These are phyloP conservation scores for Corylus heterophylla DNA, from an alignment of 306 rosid genomes.

Conservation along the genomic window DNA sequence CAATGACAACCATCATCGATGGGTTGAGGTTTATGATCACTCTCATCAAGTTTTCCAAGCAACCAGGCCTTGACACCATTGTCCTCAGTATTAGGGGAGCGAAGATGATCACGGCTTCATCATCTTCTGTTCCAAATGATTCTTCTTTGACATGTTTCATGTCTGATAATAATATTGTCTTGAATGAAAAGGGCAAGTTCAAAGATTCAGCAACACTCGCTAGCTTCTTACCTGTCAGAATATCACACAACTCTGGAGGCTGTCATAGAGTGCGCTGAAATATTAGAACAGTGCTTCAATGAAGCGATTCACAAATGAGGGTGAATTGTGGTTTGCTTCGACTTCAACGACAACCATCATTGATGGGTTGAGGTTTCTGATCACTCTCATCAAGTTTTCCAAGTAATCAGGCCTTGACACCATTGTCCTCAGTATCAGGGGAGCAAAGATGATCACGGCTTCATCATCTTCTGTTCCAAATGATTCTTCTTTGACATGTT, in stretches of 20 bases:
- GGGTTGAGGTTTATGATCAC: slow-evolving; percentile 55
- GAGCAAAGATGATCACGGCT: slow-evolving; percentile 49
- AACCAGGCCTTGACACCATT: slow-evolving; percentile 47
- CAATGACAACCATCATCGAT: slow-evolving; percentile 54
- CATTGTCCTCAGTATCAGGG: slow-evolving; percentile 46
- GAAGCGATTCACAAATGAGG: slow-evolving; percentile 69
- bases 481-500: slow-evolving; percentile 43
- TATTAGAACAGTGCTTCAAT: slow-evolving; percentile 51
- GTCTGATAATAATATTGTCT: slow-evolving; percentile 43
- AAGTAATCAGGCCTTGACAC: slow-evolving; percentile 49
- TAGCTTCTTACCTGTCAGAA: slow-evolving; percentile 24
- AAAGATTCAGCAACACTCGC: slow-evolving; percentile 55
- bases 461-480: slow-evolving; percentile 53
- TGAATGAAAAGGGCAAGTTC: slow-evolving; percentile 58
- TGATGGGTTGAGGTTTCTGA: slow-evolving; percentile 51
- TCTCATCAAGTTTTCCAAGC: slow-evolving; percentile 69
- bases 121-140: slow-evolving; percentile 41
- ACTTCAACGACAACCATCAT: slow-evolving; percentile 59
- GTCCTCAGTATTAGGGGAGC: slow-evolving; percentile 43
- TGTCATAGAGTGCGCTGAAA: slow-evolving; percentile 53
- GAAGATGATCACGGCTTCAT: slow-evolving; percentile 56
- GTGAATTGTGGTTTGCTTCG: slow-evolving; percentile 65
- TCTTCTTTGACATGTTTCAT: slow-evolving; percentile 47
- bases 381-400: slow-evolving; percentile 63
- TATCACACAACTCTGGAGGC: slow-evolving; percentile 41